Evolutionary conservation across 495 filamentous ascomycete genomes (phyloP), one percentile per base, ranked within the genome.

Genomic region (Annulohypoxylon moriforme): DNA sequence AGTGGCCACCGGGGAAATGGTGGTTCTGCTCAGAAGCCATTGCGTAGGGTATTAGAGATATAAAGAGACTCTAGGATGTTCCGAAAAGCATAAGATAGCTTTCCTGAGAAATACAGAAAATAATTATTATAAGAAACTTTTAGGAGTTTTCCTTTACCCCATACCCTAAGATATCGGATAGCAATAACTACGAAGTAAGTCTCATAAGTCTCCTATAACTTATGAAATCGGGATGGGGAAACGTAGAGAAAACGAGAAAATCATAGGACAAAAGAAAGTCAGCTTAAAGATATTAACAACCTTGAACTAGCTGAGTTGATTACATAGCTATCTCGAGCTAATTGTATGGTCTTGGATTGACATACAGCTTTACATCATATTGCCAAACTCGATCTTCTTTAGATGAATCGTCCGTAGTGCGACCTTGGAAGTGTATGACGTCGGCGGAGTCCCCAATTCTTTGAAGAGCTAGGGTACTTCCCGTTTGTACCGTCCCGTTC

Each of bases 1-100:
- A 92, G 74, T 83, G 84, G 44, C 80, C 81, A 18, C 62, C 73
- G 6, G 73, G 73, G 20, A 38, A 58, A 10, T 61, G 55, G 49
- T 76, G 76, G 18, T 77, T 27, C 40, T 74, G 58, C 38, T 78
- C 76, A 2, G 76, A 75, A 38, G 76, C 75, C 76, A 78, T 78
- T 46, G 44, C 16, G 56, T 42, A 18, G 4, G 34, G 8, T 71
- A 44, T 62, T 62, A 61, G 16, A 40, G 5, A 20, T 36, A 13
- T 16, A 47, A 10, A 25, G 33, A 57, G 29, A 33, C 5, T 62
- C 9, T 55, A 60, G n/a, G 20, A 3, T 29, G 6, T n/a, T n/a
- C 16, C 29, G 46, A 1, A 1, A 40, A 13, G 14, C 65, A 69
- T 66, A 40, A 38, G 13, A 52, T 22, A 65, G 47, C 14, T 68